Conservation (phyloP, 805 yeast species). For the Wickerhamiella parazyma region DNA sequence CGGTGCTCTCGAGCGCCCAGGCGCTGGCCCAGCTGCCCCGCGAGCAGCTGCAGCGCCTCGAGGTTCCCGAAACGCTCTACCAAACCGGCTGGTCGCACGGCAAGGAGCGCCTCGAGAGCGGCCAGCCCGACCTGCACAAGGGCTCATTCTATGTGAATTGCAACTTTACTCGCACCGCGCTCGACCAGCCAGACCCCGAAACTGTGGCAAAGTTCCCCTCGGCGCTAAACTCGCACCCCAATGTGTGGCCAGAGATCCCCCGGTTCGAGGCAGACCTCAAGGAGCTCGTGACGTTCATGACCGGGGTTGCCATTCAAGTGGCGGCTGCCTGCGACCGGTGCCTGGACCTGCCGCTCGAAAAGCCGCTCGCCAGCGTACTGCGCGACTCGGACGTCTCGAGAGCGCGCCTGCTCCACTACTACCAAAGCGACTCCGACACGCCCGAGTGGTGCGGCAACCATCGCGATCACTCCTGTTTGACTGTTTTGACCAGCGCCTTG, state of each 20-base stretch:
- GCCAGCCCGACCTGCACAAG: constrained; percentile 36
- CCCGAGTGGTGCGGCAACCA: constrained; percentile 51
- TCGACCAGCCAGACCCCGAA: constrained; percentile 34
- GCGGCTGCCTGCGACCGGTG: constrained; percentile 40
- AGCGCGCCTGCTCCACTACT: constrained; percentile 45
- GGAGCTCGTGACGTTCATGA: constrained; percentile 32
- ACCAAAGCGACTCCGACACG: constrained; percentile 25
- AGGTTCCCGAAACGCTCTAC: constrained; percentile 38
- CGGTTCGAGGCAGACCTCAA: constrained; percentile 20
- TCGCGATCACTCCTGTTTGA: constrained; percentile 44
- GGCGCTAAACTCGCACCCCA: constrained; percentile 34
- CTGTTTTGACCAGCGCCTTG: constrained; percentile 45
- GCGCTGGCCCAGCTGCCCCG: constrained; percentile 31
- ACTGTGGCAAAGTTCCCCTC: constrained; percentile 23
- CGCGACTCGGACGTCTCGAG: constrained; percentile 39
- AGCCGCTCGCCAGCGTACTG: constrained; percentile 35
- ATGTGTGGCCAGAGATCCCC: constrained; percentile 38
- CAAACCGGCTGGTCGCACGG: constrained; percentile 52
- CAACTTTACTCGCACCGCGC: constrained; percentile 34
- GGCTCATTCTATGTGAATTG: constrained; percentile 50
- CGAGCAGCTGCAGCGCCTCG: constrained; percentile 28
- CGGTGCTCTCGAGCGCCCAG: constrained; percentile 33
- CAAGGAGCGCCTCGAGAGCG: constrained; percentile 35
- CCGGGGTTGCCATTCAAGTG: constrained; percentile 35
- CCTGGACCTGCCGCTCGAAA: constrained; percentile 3